Evolutionary conservation across 1,284 basidiomycete species (phyloP).

Genomic region (Uromyces viciae-fabae): DNA sequence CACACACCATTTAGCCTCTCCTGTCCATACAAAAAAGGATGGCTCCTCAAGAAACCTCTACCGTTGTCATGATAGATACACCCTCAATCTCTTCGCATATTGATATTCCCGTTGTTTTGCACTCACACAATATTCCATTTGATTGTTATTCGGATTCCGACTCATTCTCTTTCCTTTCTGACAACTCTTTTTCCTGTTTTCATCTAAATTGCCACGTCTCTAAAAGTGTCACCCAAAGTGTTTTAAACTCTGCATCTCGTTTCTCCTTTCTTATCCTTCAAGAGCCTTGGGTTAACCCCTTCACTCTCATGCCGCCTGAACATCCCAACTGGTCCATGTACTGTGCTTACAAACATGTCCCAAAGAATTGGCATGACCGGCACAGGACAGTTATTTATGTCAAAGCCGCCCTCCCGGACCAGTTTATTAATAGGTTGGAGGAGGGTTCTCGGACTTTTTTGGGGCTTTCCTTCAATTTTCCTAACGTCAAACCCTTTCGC

Average conservation of each 20-base stretch:
- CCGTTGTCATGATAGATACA: background rate
- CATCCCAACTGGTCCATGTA: background rate
- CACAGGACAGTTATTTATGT: slow-evolving; percentile 7
- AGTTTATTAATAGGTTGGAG: background rate
- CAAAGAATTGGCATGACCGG: background rate
- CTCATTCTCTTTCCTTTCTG: background rate
- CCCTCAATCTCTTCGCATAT: background rate
- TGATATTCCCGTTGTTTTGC: background rate
- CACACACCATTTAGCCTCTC: background rate
- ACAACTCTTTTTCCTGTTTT: background rate
- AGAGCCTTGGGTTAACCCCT: slow-evolving; percentile 20
- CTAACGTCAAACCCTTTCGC: background rate
- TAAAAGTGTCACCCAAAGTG: background rate
- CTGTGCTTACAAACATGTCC: background rate
- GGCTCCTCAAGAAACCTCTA: background rate
- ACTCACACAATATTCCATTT: background rate
- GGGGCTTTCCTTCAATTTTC: background rate
- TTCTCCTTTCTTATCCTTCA: background rate
- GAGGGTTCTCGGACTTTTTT: background rate
- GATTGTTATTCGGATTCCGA: background rate
- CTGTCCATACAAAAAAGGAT: background rate
- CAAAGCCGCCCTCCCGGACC: background rate
- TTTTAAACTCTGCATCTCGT: background rate
- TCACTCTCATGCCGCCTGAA: background rate
- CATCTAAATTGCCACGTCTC: slow-evolving; percentile 25